A percentile compares a stretch with the other conserved stretches of the same genome.
Conservation (phyloP, 768 basidiomycete species). For the Tricholoma sp. region DNA sequence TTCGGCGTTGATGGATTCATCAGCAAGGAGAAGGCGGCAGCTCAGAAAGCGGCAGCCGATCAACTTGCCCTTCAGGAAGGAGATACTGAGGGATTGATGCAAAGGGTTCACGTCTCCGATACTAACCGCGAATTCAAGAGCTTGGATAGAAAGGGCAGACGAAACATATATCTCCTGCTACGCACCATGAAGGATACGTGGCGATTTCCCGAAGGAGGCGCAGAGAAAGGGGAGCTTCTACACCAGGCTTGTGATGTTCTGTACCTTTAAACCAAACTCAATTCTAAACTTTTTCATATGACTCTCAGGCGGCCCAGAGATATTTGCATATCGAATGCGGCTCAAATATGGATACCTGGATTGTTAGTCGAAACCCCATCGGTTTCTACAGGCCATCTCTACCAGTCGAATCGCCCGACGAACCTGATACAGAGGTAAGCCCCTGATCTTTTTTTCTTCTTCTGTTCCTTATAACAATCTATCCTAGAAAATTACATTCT, state of each 20-base stretch:
- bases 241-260: slow-evolving; percentile 56
- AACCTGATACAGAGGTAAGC: slow-evolving; percentile 33
- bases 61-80: slow-evolving; percentile 54
- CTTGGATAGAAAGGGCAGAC: slow-evolving; percentile 75
- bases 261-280: not conserved
- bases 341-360: slow-evolving; percentile 85
- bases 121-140: slow-evolving; percentile 56
- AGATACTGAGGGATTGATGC: slow-evolving; percentile 57
- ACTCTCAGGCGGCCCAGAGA: slow-evolving; percentile 63
- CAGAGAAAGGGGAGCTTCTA: slow-evolving; percentile 62
- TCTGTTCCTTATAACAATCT: not conserved
- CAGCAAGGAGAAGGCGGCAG: slow-evolving; percentile 39
- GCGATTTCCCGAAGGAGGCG: slow-evolving; percentile 73
- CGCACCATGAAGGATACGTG: slow-evolving; percentile 58
- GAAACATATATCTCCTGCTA: slow-evolving; percentile 87
- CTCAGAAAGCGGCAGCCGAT: slow-evolving; percentile 54
- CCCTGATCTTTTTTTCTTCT: not conserved
- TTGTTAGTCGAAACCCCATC: slow-evolving; percentile 86
- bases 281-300: not conserved
- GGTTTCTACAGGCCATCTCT: slow-evolving; percentile 61
- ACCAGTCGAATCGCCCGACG: slow-evolving; percentile 19
- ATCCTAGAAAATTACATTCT: slow-evolving; percentile 71
- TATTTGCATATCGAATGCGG: slow-evolving; percentile 73
- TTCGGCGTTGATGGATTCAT: slow-evolving; percentile 45
- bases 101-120: slow-evolving; percentile 62